These are phyloP conservation scores for Juglanconis juglandina DNA, from an alignment of 2,329 filamentous ascomycete species.

Conservation along the genomic window DNA sequence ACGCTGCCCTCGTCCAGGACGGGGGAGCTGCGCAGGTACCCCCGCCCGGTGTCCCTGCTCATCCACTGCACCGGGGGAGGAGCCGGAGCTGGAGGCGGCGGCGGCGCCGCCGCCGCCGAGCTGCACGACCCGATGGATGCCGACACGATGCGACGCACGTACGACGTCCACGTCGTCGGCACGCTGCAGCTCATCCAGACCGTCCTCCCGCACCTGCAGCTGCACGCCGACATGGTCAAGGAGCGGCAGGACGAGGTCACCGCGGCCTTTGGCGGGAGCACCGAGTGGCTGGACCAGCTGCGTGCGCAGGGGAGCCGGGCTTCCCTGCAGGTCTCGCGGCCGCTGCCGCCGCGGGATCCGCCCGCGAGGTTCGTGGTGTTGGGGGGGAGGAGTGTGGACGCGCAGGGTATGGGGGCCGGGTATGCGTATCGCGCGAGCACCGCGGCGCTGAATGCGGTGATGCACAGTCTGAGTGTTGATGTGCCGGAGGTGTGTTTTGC, in stretches of 20 bases:
- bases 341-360: neutral
- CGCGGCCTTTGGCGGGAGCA: neutral
- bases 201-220: constrained; percentile 5
- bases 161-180: constrained; percentile 12
- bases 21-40: neutral
- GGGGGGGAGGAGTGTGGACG: constrained; percentile 8
- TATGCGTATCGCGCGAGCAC: constrained; percentile 17
- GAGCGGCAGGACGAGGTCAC: constrained; percentile 1
- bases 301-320: constrained; percentile 1
- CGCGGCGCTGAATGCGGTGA: constrained; percentile 12
- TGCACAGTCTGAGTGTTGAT: constrained; percentile 12
- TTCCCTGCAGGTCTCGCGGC: neutral
- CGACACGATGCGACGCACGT: constrained; percentile 6
- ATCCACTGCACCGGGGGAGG: constrained; percentile 8
- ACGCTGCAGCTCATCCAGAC: constrained; percentile 7
- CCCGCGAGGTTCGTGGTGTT: constrained; percentile 3
- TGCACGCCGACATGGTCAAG: neutral
- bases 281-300: neutral
- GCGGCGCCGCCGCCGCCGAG: constrained; percentile 10
- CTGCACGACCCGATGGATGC: constrained; percentile 7
- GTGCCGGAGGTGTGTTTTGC: constrained; percentile 12
- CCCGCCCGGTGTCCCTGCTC: neutral
- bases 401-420: neutral
- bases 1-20: neutral
- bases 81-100: neutral